Evolutionary conservation across 202 grass and related monocot species (phyloP), one percentile per base, ranked within the genome.

Genomic region (Cymbopogon flexuosus): DNA sequence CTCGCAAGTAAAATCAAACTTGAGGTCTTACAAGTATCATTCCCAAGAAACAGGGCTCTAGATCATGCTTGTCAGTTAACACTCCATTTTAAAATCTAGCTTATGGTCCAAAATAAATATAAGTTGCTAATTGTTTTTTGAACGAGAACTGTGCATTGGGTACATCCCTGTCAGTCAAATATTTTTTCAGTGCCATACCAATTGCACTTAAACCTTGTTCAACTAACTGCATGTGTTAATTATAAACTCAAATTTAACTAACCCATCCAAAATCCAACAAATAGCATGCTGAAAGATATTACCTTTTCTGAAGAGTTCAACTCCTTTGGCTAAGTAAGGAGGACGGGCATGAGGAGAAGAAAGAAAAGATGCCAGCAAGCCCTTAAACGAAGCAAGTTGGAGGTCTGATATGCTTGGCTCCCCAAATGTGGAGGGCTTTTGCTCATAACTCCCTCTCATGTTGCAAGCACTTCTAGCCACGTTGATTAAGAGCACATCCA

Each of bases 291-390:
- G 52, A 61, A 69, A 85, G 22, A 82, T 78, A 72, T 75, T 89
- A 98, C 95, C 95, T 88, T 77, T 89, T 70, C 64, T 91, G 68
- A 95, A 93, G 73, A 93, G 84, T 86, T 86, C 84, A 75, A 93
- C 84, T 62, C 90, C 92, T 83, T 93, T 83, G 45, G 88, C 88
- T 74, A 98, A 91, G 45, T 93, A 85, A 82, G 79, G 84, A 69
- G 88, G 79, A 16, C 86, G 83, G 42, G 68, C 82, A 88, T 95
- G 80, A 80, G 77, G 79, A 62, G 88, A 76, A 45, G 92, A 91
- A 71, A 98, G 90, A 71, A 95, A 84, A 77, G 90, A 95, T 86
- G 92, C 90, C 67, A 95, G 77, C 81, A 98, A 70, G 21, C 88
- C 77, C 79, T 88, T 89, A 31, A 91, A 84, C 23, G 95, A 93